A percentile compares a stretch with the other conserved stretches of the same genome.
These are phyloP conservation scores for Nitzschia palea DNA, from an alignment of 108 stramenopile genomes.

Conservation along the genomic window DNA sequence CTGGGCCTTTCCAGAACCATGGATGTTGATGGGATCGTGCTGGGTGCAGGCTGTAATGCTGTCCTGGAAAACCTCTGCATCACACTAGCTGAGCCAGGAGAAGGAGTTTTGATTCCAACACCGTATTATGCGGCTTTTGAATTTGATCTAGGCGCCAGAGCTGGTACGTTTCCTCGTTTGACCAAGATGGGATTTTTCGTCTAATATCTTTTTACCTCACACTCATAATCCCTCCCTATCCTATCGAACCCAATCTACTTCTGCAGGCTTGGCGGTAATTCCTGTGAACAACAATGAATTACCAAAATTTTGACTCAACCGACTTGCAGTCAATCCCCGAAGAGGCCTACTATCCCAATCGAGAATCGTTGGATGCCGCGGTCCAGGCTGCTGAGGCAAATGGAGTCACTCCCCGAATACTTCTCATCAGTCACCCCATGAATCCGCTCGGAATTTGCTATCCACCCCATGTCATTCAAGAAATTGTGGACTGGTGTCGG, in stretches of 20 bases:
- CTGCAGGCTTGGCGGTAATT: constrained; percentile 49
- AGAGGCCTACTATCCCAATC: constrained; percentile 68
- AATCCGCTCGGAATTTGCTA: constrained; percentile 86
- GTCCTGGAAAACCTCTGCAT: constrained; percentile 86
- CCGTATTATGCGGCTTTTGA: constrained; percentile 95
- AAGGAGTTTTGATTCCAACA: constrained; percentile 84
- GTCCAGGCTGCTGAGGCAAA: constrained; percentile 41
- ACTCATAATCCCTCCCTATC: neutral
- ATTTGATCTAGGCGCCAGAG: constrained; percentile 82
- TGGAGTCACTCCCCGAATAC: constrained; percentile 55
- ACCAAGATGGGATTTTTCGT: neutral
- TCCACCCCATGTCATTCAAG: constrained; percentile 65
- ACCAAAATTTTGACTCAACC: constrained; percentile 27
- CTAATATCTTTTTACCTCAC: neutral
- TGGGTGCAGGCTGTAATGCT: constrained; percentile 89
- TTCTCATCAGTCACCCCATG: constrained; percentile 81
- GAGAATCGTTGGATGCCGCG: constrained; percentile 59
- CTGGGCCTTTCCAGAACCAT: constrained; percentile 38
- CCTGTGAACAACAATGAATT: constrained; percentile 66
- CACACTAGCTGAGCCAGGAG: constrained; percentile 77
- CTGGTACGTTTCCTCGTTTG: constrained; percentile 33
- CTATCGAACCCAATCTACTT: neutral
- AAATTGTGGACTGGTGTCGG: constrained; percentile 80
- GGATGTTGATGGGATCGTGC: constrained; percentile 64
- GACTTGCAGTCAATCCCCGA: constrained; percentile 26